phyloP scores from a whole-genome alignment of 2,329 filamentous ascomycete species.

The Rosellinia necatrix region DNA sequence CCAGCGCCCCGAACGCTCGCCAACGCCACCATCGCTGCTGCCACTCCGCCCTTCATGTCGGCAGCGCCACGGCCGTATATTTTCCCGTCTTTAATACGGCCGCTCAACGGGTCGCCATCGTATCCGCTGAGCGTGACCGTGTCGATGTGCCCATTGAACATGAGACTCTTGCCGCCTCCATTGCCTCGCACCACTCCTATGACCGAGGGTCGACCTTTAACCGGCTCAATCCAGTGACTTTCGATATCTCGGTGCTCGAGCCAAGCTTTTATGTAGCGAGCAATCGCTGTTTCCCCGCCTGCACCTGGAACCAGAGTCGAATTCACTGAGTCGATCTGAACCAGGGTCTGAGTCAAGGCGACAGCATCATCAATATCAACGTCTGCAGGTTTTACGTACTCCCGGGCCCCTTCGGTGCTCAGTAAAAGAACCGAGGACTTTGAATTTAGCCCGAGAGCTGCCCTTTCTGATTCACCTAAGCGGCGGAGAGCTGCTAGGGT shows the following conservation, averaged over 20 bases:
- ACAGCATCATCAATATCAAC: constrained; percentile 50
- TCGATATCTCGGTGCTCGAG: constrained; percentile 57
- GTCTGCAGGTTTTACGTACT: constrained; percentile 50
- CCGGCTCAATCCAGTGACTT: constrained; percentile 53
- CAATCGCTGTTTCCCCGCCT: constrained; percentile 52
- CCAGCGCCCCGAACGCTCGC: constrained; percentile 42
- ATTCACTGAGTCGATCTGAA: constrained; percentile 55
- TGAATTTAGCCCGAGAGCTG: constrained; percentile 43
- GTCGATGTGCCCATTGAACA: constrained; percentile 59
- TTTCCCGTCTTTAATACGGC: constrained; percentile 45
- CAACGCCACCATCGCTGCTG: constrained; percentile 50
- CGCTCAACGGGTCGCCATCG: constrained; percentile 50
- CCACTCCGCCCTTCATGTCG: constrained; percentile 59
- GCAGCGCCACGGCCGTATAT: constrained; percentile 52
- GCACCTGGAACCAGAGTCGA: constrained; percentile 47
- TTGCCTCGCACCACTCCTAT: constrained; percentile 52
- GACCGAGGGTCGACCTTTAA: constrained; percentile 53
- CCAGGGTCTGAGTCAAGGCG: constrained; percentile 49
- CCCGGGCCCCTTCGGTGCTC: constrained; percentile 64
- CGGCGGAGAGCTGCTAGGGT: constrained; percentile 54
- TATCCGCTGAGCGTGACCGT: constrained; percentile 56
- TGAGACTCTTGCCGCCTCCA: constrained; percentile 52
- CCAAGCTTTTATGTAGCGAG: constrained; percentile 54
- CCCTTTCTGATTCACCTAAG: constrained; percentile 34
- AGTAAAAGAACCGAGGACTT: constrained; percentile 65